Percentiles rank a stretch among this genome's conserved stretches.
These are phyloP conservation scores for Ophiocordyceps australis DNA, from an alignment of 2,329 filamentous ascomycete species.

Conservation along the genomic window DNA sequence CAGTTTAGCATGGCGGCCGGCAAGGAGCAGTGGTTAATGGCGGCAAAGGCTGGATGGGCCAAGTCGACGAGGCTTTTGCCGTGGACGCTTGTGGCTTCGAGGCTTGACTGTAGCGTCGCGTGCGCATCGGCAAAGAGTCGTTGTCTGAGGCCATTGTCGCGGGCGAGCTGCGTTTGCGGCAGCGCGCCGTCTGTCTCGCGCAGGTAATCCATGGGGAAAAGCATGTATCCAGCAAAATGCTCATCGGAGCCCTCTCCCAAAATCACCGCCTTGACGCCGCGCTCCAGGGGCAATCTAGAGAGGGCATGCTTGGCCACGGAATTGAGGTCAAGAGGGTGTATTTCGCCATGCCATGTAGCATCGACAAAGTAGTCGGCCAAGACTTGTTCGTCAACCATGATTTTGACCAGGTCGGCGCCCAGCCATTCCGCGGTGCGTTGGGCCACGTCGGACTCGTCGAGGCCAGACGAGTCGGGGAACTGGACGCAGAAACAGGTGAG, in stretches of 20 bases:
- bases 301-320: slow-evolving; percentile 31
- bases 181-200: slow-evolving; percentile 24
- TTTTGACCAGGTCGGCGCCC: slow-evolving; percentile 10
- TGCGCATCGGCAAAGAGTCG: background rate
- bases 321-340: slow-evolving; percentile 26
- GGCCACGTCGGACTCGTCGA: slow-evolving; percentile 24
- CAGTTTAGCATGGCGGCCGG: background rate
- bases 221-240: slow-evolving; percentile 31
- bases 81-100: slow-evolving; percentile 1
- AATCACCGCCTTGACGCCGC: slow-evolving; percentile 33
- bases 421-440: slow-evolving; percentile 13
- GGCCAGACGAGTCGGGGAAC: slow-evolving; percentile 27
- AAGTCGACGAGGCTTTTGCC: too few species aligned
- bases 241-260: slow-evolving; percentile 35
- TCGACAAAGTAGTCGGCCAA: slow-evolving; percentile 12
- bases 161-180: slow-evolving; percentile 7
- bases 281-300: slow-evolving; percentile 21
- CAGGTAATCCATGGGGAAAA: slow-evolving; percentile 26
- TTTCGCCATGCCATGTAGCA: slow-evolving; percentile 12
- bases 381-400: slow-evolving; percentile 9
- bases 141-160: slow-evolving; percentile 1
- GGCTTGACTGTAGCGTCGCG: slow-evolving; percentile 1
- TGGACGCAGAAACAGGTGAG: slow-evolving; percentile 28
- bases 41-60: too few species aligned
- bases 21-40: too few species aligned